phyloP scores from a whole-genome alignment of 75 land plant genomes.

The Sequoiadendron giganteum region DNA sequence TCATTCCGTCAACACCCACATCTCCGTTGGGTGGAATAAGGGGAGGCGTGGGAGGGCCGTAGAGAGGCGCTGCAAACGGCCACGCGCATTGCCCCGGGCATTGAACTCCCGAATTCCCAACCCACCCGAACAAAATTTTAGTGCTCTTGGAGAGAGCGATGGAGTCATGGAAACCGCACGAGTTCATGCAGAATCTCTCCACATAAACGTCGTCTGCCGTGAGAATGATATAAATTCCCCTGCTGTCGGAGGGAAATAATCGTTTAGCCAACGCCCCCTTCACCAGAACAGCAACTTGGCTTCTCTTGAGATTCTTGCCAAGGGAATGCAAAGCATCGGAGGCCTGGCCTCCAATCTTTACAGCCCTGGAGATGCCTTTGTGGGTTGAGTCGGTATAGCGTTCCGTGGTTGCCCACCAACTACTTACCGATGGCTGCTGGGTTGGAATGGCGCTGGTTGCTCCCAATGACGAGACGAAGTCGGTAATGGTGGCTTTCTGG shows the following conservation, averaged over 20 bases:
- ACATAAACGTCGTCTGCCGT: constrained; percentile 68
- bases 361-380: background rate
- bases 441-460: background rate
- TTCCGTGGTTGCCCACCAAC: constrained; percentile 34
- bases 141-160: background rate
- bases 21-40: constrained; percentile 40
- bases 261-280: constrained; percentile 8
- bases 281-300: constrained; percentile 18
- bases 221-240: constrained; percentile 49
- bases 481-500: constrained; percentile 54
- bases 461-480: constrained; percentile 65
- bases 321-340: constrained; percentile 36
- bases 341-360: constrained; percentile 38
- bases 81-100: constrained; percentile 46
- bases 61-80: constrained; percentile 27
- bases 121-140: constrained; percentile 37
- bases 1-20: constrained; percentile 42
- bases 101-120: constrained; percentile 34
- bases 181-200: constrained; percentile 73
- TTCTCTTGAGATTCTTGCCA: constrained; percentile 50
- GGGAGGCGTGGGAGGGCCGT: constrained; percentile 12
- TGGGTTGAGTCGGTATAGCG: constrained; percentile 16
- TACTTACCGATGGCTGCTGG: constrained; percentile 17
- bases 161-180: constrained; percentile 57
- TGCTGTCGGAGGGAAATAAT: constrained; percentile 19